These are phyloP conservation scores for Fraxinus sp. DNA, from an alignment of 305 asterid genomes.

Conservation along the genomic window DNA sequence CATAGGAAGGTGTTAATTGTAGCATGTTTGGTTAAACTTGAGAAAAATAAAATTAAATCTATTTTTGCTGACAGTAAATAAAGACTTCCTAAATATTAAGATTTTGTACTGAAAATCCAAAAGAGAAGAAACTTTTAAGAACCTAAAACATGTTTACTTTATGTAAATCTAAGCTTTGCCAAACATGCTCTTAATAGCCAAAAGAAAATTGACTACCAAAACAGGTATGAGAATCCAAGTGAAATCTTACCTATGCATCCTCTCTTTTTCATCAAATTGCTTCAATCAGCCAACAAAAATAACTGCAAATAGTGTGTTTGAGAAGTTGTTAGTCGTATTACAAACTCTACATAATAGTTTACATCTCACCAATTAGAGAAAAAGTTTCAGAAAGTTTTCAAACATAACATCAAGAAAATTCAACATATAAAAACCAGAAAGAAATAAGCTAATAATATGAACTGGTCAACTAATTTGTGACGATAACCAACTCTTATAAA, in stretches of 20 bases:
- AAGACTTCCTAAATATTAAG: not conserved
- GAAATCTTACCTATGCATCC: slow-evolving; percentile 40
- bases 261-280: slow-evolving; percentile 14
- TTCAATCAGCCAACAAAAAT: slow-evolving; percentile 23
- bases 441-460: not conserved
- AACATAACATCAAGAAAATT: not conserved
- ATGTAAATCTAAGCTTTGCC: not conserved
- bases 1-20: slow-evolving; percentile 2
- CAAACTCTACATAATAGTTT: slow-evolving; percentile 4
- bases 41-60: not conserved
- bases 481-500: not conserved
- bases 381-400: not conserved
- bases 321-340: slow-evolving; percentile 17
- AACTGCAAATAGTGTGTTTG: slow-evolving; percentile 30
- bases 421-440: not conserved
- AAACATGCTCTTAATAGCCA: not conserved
- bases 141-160: not conserved
- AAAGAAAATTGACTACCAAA: slow-evolving; percentile 7
- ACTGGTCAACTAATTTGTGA: not conserved
- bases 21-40: not conserved
- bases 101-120: not conserved
- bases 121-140: not conserved
- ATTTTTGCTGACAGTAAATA: not conserved
- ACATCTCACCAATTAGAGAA: not conserved
- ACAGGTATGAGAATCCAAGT: slow-evolving; percentile 1